Percentiles rank a stretch among this genome's conserved stretches.
These are phyloP conservation scores for Gossypium sturtianum DNA, from an alignment of 345 rosid genomes.

Conservation along the genomic window DNA sequence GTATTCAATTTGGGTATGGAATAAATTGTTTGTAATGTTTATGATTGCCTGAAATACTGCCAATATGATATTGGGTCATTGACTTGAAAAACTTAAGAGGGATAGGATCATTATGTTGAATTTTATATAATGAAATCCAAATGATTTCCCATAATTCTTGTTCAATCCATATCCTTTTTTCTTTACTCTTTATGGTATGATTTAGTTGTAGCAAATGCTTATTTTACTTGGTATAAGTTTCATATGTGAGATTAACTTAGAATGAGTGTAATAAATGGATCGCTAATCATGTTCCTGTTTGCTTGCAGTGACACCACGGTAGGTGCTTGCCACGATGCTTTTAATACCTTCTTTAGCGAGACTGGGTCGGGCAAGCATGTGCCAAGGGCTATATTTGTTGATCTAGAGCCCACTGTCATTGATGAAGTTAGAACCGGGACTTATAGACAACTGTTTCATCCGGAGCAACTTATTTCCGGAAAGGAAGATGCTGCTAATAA, in stretches of 20 bases:
- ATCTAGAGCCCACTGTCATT: slow-evolving; percentile 80
- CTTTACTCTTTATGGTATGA: neutral
- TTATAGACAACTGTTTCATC: slow-evolving; percentile 83
- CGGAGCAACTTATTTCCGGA: slow-evolving; percentile 89
- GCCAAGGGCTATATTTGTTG: slow-evolving; percentile 82
- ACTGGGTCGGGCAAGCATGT: slow-evolving; percentile 86
- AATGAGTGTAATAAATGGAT: neutral
- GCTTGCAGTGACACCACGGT: slow-evolving; percentile 53
- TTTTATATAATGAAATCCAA: neutral
- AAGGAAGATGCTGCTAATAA: slow-evolving; percentile 93
- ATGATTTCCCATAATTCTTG: neutral
- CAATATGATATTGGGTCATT: neutral
- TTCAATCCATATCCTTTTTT: neutral
- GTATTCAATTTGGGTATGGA: neutral
- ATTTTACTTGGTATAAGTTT: neutral
- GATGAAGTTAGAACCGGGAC: slow-evolving; percentile 75
- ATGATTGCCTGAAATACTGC: neutral
- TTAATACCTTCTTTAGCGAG: slow-evolving; percentile 90
- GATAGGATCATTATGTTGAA: neutral
- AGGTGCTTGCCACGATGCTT: slow-evolving; percentile 61
- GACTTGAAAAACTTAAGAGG: neutral
- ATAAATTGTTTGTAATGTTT: neutral
- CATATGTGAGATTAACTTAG: neutral
- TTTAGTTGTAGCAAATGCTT: neutral
- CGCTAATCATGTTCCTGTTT: neutral